Base-by-base conservation (phyloP, 768 basidiomycete species). In the Tubosaeta brunneosetosa region DNA sequence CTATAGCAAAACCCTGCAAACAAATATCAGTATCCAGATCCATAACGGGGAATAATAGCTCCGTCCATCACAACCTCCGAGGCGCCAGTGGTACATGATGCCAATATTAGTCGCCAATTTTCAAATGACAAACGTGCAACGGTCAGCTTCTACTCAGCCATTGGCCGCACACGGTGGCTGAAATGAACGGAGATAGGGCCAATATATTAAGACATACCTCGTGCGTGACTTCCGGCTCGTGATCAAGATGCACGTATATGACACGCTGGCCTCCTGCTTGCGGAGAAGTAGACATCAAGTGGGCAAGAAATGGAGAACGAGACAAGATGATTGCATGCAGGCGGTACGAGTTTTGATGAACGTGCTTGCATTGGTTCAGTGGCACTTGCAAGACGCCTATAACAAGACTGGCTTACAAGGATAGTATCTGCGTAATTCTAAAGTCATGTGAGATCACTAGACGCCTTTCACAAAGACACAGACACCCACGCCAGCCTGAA, bases 291-390 rank as follows among this genome's bases (percentile, higher is more conserved):
- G 85, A 87, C 85, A 95, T 90, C 59, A 91, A 77, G 67, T 92
- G 90, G 37, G 86, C 88, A 63, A 94, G 81, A 71, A 83, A 89
- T 34, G 93, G 91, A 31, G 91, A 93, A 49, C 86, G 85, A 55
- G 91, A 89, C 56, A 94, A 77, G 58, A 94, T 85, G 69, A 94
- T 87, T 57, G 86, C 82, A 72, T 93, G 88, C 33, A 91, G 80
- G 50, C 83, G 81, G 69, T 90, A 91, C 55, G 77, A 74, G 69
- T 81, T 81, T 76, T 85, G 82, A 64, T 84, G 81, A 51, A 87
- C 82, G 73, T 87, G 86, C 86, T 90, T 63, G 32, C 53, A 52
- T 45, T 17, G 12, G 53, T 47, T 58, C 41, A 52, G 53, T 52
- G 48, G 55, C 45, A 46, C 44, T 50, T 40, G 50, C 47, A 44